Evolutionary conservation across 345 rosid species (phyloP).

Genomic region (sweet orange (Citrus sinensis)): DVS_A1.0 CM039164.1:16181501-16182000

Average conservation of each 20-base stretch:
- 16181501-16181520: slow-evolving; percentile 41
- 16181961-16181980: slow-evolving; percentile 38
- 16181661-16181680: neutral
- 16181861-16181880: slow-evolving; percentile 36
- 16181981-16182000: slow-evolving; percentile 28
- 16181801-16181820: neutral
- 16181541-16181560: slow-evolving; percentile 8
- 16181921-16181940: slow-evolving; percentile 30
- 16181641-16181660: neutral
- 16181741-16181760: slow-evolving; percentile 38
- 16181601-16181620: slow-evolving; percentile 26
- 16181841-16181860: neutral
- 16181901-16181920: slow-evolving; percentile 43
- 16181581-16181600: slow-evolving; percentile 13
- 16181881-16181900: slow-evolving; percentile 49
- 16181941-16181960: slow-evolving; percentile 23
- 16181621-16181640: neutral
- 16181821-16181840: neutral
- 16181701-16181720: neutral
- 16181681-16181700: neutral
- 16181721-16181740: slow-evolving; percentile 7
- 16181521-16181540: slow-evolving; percentile 33
- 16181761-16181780: slow-evolving; percentile 42
- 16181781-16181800: neutral
- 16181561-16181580: neutral